Evolutionary conservation across 345 rosid genomes (phyloP).

Genomic region (Gossypium bickii): DNA sequence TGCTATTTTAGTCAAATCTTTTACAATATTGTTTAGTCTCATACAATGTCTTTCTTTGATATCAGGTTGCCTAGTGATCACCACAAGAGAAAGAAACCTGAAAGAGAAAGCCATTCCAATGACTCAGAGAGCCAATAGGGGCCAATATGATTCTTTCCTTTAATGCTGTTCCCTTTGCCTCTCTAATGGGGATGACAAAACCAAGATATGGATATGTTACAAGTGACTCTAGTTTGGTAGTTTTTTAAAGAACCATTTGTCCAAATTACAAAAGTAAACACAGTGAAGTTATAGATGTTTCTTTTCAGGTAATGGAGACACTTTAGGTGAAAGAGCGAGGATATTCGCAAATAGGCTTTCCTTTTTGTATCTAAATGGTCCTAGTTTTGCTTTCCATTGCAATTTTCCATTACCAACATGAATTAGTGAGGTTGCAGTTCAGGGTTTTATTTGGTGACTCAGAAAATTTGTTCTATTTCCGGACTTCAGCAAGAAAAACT

Average conservation of each 20-base stretch:
- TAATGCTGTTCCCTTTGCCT: slow-evolving; percentile 1
- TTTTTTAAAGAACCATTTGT: slow-evolving; percentile 9
- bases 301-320: slow-evolving; percentile 6
- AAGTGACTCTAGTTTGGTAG: slow-evolving; percentile 29
- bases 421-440: background rate
- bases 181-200: slow-evolving; percentile 20
- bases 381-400: background rate
- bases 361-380: background rate
- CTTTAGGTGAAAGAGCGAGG: slow-evolving; percentile 13
- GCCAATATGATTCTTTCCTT: slow-evolving; percentile 23
- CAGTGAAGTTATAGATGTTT: slow-evolving; percentile 14
- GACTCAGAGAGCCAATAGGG: slow-evolving; percentile 39
- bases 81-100: slow-evolving; percentile 47
- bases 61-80: slow-evolving; percentile 59
- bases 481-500: background rate
- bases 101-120: slow-evolving; percentile 44
- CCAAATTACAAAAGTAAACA: background rate
- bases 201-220: slow-evolving; percentile 19
- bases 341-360: background rate
- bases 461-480: background rate
- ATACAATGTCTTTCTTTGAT: background rate
- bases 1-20: background rate
- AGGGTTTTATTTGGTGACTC: background rate
- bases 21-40: background rate
- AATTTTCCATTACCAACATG: background rate